These are phyloP conservation scores for Candida corydali DNA, from an alignment of 805 yeast genomes.

Conservation along the genomic window DNA sequence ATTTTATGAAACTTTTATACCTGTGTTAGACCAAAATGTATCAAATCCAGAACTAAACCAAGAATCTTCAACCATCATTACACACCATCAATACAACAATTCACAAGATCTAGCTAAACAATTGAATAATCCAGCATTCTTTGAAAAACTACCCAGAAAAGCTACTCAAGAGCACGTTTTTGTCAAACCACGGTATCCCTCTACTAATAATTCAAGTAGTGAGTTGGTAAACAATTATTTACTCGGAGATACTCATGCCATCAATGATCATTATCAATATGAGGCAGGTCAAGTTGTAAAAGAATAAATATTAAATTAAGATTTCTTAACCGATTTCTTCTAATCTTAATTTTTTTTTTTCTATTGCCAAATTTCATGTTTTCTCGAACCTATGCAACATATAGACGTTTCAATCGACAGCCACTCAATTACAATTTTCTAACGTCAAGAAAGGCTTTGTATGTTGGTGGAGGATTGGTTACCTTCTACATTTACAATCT, in stretches of 20 bases:
- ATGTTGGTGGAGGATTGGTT: constrained; percentile 20
- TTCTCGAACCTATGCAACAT: constrained; percentile 29
- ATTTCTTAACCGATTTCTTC: no score
- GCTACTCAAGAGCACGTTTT: constrained; percentile 18
- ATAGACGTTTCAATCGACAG: constrained; percentile 22
- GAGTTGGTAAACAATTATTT: constrained; percentile 18
- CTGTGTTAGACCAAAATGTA: constrained; percentile 18
- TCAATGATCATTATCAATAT: constrained; percentile 31
- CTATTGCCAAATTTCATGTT: not conserved
- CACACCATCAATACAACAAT: constrained; percentile 1
- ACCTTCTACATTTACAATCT: constrained; percentile 39
- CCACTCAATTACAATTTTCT: constrained; percentile 12
- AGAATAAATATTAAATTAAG: no score
- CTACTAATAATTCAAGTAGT: constrained; percentile 19
- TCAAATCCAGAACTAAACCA: not conserved
- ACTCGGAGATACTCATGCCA: constrained; percentile 16
- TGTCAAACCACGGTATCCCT: constrained; percentile 10
- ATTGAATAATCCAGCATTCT: constrained; percentile 29
- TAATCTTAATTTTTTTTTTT: no score
- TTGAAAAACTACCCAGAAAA: constrained; percentile 36
- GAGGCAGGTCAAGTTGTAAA: constrained; percentile 12
- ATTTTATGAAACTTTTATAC: constrained; percentile 40
- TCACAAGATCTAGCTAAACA: constrained; percentile 31
- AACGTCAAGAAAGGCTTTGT: constrained; percentile 28
- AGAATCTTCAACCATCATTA: not conserved